These are phyloP conservation scores for Saprolegnia parasitica DNA, from an alignment of 352 stramenopile genomes.

Conservation along the genomic window DNA sequence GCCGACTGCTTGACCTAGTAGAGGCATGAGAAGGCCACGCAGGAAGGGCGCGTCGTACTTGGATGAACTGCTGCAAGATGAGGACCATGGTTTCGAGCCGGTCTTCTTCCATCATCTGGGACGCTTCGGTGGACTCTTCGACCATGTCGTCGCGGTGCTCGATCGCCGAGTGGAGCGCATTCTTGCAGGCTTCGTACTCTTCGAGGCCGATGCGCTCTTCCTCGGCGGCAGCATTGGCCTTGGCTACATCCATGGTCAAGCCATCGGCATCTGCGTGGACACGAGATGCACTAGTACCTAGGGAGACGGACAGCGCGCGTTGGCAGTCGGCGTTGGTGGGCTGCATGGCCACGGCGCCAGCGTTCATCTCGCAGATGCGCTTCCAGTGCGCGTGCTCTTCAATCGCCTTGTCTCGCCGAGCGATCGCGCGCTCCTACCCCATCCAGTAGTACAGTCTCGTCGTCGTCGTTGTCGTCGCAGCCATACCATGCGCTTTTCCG, in stretches of 20 bases:
- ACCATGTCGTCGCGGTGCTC: conserved; percentile 74
- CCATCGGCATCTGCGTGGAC: conserved; percentile 41
- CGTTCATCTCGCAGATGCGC: conserved; percentile 67
- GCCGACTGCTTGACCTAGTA: conserved; percentile 74
- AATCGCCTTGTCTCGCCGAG: conserved; percentile 54
- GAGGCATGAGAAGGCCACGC: neutral
- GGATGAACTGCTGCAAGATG: conserved; percentile 80
- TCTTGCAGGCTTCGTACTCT: conserved; percentile 60
- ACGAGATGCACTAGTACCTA: conserved; percentile 3
- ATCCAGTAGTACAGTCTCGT: neutral
- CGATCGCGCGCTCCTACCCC: conserved; percentile 46
- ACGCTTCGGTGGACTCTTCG: conserved; percentile 68
- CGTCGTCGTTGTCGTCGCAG: too few species aligned
- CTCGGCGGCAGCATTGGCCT: conserved; percentile 55
- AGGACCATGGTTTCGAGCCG: conserved; percentile 78
- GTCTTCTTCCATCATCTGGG: conserved; percentile 78
- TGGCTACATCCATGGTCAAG: conserved; percentile 59
- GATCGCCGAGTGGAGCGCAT: conserved; percentile 54
- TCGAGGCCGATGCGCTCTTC: conserved; percentile 54
- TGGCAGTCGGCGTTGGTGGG: conserved; percentile 58
- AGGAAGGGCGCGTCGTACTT: conserved; percentile 26
- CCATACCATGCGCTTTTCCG: conserved; percentile 60
- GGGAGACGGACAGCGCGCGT: conserved; percentile 13
- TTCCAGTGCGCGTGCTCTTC: conserved; percentile 75
- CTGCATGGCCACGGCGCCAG: conserved; percentile 75